Base-by-base conservation (phyloP, 768 basidiomycete genomes). In the Paxillus involutus region DNA sequence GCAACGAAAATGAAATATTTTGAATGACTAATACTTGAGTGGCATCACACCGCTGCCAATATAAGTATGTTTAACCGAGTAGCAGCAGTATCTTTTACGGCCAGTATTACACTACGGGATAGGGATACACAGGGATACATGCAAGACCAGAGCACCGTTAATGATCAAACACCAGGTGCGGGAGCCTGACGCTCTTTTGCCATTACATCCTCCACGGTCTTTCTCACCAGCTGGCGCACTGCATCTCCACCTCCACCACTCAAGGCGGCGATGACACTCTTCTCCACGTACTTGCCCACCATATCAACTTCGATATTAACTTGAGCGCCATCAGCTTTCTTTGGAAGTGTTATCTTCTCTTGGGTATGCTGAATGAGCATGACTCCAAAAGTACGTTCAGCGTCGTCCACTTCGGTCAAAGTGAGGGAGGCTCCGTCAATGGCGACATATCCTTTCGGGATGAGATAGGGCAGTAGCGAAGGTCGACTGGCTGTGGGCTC, bases 341-440 rank as follows among this genome's bases (percentile, higher is more conserved):
- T 79, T 37, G 80, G 80, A 48, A 99, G 77, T 2, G 91, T 88
- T 53, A 98, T 87, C 71, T 87, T 93, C 63, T 85, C 75, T 67
- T 97, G 96, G 11, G 93, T 95, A 72, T 98, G 95, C 62, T 83
- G 83, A 72, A 99, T 95, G 59, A 99, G 82, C 95, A 98, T 98
- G 48, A 99, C 81, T 33, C 86, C 85, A 65, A 98, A 96, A 41
- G 74, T 82, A 37, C 82, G 69, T 55, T 76, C 63, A 24, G 63
- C 58, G 68, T 89, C 84, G 71, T 85, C 72, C 32, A 98, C 93
- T 30, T 75, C 75, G 0, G 94, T 98, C 62, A 99, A 61, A 2
- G 97, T 99, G 42, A 99, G 79, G 6, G 94, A 97, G 8, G 94
- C 83, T 16, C 97, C 97, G 67, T 99, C 97, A 60, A 99, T 83